These are phyloP conservation scores for Solanum hybrid DNA, from an alignment of 305 asterid genomes.

Conservation along the genomic window DNA sequence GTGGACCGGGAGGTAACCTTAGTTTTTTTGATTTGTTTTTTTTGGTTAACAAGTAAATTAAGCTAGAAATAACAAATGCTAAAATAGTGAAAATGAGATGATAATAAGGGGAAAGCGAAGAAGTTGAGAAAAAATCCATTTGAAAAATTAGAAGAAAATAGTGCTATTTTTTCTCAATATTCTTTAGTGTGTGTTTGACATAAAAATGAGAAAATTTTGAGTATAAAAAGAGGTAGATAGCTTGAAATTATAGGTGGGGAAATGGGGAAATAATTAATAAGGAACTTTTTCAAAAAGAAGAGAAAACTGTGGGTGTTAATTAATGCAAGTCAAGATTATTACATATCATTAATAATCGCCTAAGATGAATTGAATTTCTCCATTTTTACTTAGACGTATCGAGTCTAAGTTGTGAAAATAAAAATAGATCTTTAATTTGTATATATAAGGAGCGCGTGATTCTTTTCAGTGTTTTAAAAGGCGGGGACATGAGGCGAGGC, in stretches of 20 bases:
- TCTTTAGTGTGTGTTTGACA: background rate
- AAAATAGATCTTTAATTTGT: background rate
- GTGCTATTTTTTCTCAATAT: background rate
- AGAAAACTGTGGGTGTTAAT: background rate
- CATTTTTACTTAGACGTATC: background rate
- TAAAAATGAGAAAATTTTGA: background rate
- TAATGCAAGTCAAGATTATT: background rate
- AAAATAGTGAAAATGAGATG: constrained; percentile 54
- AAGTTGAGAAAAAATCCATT: constrained; percentile 31
- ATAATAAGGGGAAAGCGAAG: constrained; percentile 38
- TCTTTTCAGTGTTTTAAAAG: background rate
- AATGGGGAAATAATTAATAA: background rate
- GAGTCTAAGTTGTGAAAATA: background rate
- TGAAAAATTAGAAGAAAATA: background rate
- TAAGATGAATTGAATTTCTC: background rate
- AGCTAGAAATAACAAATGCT: constrained; percentile 34
- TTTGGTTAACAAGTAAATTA: constrained; percentile 31
- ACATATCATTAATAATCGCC: background rate
- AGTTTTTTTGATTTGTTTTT: constrained; percentile 35
- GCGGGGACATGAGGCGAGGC: too few species aligned
- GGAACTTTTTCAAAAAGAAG: background rate
- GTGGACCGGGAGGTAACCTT: constrained; percentile 82
- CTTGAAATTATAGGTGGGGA: background rate
- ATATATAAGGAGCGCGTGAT: background rate
- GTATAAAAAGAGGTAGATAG: background rate